Base-by-base conservation (phyloP, 352 stramenopile genomes). In the Pythium aristosporum region DNA sequence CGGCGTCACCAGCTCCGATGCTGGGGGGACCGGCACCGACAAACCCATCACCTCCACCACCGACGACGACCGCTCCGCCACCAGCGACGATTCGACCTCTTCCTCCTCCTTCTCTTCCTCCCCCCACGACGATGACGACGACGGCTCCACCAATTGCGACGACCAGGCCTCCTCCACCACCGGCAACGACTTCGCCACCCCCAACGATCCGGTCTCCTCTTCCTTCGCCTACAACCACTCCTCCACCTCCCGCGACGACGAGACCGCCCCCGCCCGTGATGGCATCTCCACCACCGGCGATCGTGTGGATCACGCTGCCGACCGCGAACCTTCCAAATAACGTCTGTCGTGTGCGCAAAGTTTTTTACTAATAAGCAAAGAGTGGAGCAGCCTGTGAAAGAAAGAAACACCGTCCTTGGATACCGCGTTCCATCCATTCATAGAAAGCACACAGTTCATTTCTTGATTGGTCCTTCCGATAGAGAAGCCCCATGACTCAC, bases 341-440 rank as follows among this genome's bases (percentile, higher is more conserved):
- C 32, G 57, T 66, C 0, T 71, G 64, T 41, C 64, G 57, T 20
- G 64, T 71, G 34, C 64, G 64, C 42, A 71, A 71, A 36, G 3
- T 63, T 25, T 71, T 66, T 28, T 59, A 52, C 43, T 58, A 52
- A 28, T 15, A 30, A 2, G 25, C 25, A 30, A 30, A 2, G 25
- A 30, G 25, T 30, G 25, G 1, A 30, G 25, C 25, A 30, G 25
- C 25, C 25, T 30, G 25, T 30, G 3, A 30, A 30, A 30, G 25
- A 30, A 2, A 5, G 25, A 30, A 30, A 5, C 25, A 5, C 5
- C 25, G 25, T 30, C 25, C 5, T 30, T 30, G 25, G 25, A 30
- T 30, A 30, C 25, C 25, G 25, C 1, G 1, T 30, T 30, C 16
- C 25, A 54, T 23, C n/a, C 15, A n/a, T 23, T 12, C 12, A 41